phyloP scores from a whole-genome alignment of 768 basidiomycete species.

The Rhizopogon vinicolor region DNA sequence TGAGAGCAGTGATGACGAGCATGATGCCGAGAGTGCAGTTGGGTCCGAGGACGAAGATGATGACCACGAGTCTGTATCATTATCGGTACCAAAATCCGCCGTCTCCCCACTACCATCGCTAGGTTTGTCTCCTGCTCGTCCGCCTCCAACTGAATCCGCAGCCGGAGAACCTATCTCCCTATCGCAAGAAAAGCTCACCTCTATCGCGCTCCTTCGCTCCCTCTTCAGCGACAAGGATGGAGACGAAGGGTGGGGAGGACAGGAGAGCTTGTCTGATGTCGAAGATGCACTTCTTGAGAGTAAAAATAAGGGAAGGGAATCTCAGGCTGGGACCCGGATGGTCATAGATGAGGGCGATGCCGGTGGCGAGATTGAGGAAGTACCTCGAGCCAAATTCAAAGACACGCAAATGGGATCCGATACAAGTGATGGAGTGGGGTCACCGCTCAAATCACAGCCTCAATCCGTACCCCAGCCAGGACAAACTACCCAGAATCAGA shows the following conservation, averaged over 20 bases:
- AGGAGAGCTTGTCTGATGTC: conserved; percentile 54
- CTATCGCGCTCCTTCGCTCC: conserved; percentile 37
- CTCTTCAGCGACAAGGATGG: conserved; percentile 41
- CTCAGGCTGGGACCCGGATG: not conserved
- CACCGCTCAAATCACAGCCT: not conserved
- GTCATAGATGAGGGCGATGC: conserved; percentile 16
- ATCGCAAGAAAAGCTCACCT: conserved; percentile 9
- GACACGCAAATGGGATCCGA: not conserved
- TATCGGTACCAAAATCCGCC: not conserved
- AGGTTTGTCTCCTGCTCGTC: not conserved
- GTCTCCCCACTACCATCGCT: not conserved
- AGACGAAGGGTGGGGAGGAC: conserved; percentile 54
- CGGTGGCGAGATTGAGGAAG: conserved; percentile 14
- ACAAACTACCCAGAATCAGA: not conserved
- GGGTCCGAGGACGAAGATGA: not conserved
- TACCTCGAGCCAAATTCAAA: conserved; percentile 10
- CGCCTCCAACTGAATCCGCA: not conserved
- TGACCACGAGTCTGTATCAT: not conserved
- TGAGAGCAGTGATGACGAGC: not conserved
- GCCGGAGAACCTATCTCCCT: not conserved
- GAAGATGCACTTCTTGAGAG: conserved; percentile 24
- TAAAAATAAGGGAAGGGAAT: conserved; percentile 17
- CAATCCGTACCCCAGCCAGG: not conserved
- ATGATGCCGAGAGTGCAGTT: not conserved
- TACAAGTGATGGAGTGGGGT: not conserved